phyloP scores from a whole-genome alignment of 257 asterid genomes.

The Solanum pinnatisectum region DNA sequence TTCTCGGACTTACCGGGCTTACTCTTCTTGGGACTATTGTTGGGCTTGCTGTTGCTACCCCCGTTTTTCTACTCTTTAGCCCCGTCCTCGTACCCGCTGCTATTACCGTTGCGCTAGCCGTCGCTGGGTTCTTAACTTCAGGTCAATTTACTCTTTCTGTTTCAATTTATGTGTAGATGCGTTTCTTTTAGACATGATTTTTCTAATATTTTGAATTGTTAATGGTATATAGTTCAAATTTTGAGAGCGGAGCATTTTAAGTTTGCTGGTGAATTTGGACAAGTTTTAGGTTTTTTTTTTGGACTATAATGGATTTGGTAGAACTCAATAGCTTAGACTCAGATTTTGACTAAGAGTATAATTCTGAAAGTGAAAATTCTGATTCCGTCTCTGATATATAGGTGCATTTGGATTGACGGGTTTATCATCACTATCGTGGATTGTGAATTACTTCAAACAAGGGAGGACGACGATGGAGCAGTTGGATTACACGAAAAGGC shows the following conservation, averaged over 20 bases:
- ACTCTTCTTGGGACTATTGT: slow-evolving; percentile 6
- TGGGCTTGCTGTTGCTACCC: slow-evolving; percentile 1
- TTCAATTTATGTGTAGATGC: neutral
- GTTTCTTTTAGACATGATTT: no score
- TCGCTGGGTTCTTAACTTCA: slow-evolving; percentile 5
- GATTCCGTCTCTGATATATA: neutral
- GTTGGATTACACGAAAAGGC: slow-evolving; percentile 1
- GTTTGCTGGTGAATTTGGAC: no score
- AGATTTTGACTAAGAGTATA: no score
- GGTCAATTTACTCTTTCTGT: neutral
- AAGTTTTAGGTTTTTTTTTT: no score
- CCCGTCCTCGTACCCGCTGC: slow-evolving; percentile 13
- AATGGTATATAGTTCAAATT: no score
- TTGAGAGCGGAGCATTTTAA: no score
- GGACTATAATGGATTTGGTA: no score
- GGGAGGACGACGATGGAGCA: neutral
- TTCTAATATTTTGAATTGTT: no score
- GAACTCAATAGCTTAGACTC: no score
- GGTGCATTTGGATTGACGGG: slow-evolving; percentile 16
- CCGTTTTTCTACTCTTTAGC: slow-evolving; percentile 13
- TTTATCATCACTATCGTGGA: slow-evolving; percentile 6
- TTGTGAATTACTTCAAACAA: slow-evolving; percentile 1
- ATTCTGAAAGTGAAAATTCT: neutral
- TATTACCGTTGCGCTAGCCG: neutral
- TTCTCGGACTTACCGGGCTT: slow-evolving; percentile 1